These are phyloP conservation scores for Cyberlindnera maritima DNA, from an alignment of 805 yeast genomes.

Conservation along the genomic window DNA sequence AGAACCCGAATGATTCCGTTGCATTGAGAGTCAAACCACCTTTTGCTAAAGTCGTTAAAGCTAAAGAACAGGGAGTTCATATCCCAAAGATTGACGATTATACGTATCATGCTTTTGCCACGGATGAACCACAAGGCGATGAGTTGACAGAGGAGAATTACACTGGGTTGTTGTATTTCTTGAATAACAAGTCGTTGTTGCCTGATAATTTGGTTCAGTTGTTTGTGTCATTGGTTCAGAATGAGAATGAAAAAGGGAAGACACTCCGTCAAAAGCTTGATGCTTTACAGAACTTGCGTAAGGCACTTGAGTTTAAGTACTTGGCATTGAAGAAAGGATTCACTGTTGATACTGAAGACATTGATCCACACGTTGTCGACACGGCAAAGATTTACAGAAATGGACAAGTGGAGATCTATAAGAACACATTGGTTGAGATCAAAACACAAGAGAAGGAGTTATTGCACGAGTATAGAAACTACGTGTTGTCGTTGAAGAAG, in stretches of 20 bases:
- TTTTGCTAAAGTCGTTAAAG: constrained; percentile 23
- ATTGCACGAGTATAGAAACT: constrained; percentile 39
- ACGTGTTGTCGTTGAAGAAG: constrained; percentile 48
- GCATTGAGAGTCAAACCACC: constrained; percentile 59
- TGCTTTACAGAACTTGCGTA: constrained; percentile 53
- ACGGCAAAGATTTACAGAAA: constrained; percentile 43
- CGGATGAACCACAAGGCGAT: constrained; percentile 14
- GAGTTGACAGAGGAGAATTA: constrained; percentile 22
- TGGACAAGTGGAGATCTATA: constrained; percentile 49
- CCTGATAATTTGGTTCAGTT: constrained; percentile 29
- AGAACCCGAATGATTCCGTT: constrained; percentile 60
- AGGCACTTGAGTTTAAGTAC: constrained; percentile 51
- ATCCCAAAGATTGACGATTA: constrained; percentile 39
- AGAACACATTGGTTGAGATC: constrained; percentile 40
- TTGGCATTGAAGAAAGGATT: constrained; percentile 20
- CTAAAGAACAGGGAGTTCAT: constrained; percentile 36
- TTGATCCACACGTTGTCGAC: constrained; percentile 24
- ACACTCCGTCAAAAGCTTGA: constrained; percentile 54
- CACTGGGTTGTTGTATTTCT: constrained; percentile 32
- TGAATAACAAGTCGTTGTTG: constrained; percentile 26
- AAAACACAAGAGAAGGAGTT: constrained; percentile 49
- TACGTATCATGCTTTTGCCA: constrained; percentile 36
- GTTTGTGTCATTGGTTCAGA: constrained; percentile 31
- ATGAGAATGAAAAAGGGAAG: constrained; percentile 34
- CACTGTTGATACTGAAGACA: not conserved